Evolutionary conservation across 345 rosid species (phyloP).

Genomic region (Murraya koenigii): DNA sequence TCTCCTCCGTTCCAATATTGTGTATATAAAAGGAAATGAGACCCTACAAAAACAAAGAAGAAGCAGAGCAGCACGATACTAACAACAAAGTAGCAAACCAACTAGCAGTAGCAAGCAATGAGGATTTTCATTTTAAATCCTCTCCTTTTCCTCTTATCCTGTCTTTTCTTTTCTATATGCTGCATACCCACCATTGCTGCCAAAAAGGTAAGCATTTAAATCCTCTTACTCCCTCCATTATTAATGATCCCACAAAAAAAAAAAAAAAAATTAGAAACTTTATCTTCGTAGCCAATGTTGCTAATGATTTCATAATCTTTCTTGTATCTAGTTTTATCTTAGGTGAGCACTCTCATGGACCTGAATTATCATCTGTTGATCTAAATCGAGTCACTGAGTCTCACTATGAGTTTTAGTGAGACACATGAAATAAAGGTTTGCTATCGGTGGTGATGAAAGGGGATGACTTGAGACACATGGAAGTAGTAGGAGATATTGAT

Average conservation of each 20-base stretch:
- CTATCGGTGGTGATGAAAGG: too few species aligned
- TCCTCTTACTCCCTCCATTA: constrained; percentile 1
- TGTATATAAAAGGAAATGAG: constrained; percentile 5
- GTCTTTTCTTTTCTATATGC: constrained; percentile 25
- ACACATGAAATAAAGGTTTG: too few species aligned
- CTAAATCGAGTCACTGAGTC: constrained; percentile 43
- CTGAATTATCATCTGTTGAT: constrained; percentile 31
- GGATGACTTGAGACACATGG: too few species aligned
- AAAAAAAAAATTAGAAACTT: not conserved
- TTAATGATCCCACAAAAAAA: too few species aligned
- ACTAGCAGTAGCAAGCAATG: constrained; percentile 23
- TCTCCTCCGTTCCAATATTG: not conserved
- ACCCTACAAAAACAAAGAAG: constrained; percentile 18
- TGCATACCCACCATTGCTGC: constrained; percentile 36
- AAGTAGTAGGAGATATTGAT: too few species aligned
- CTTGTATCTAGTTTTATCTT: constrained; percentile 43
- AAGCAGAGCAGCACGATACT: constrained; percentile 8
- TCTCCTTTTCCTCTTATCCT: constrained; percentile 15
- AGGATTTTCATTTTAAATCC: constrained; percentile 17
- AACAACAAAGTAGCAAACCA: not conserved
- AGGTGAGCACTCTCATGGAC: constrained; percentile 67
- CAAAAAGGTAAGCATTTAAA: constrained; percentile 40
- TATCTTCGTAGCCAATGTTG: not conserved
- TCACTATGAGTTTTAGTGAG: constrained; percentile 57
- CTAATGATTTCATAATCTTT: not conserved